Base-by-base conservation (phyloP, 371 early-diverging fungal species). In the Umbelopsis sp. region DNA sequence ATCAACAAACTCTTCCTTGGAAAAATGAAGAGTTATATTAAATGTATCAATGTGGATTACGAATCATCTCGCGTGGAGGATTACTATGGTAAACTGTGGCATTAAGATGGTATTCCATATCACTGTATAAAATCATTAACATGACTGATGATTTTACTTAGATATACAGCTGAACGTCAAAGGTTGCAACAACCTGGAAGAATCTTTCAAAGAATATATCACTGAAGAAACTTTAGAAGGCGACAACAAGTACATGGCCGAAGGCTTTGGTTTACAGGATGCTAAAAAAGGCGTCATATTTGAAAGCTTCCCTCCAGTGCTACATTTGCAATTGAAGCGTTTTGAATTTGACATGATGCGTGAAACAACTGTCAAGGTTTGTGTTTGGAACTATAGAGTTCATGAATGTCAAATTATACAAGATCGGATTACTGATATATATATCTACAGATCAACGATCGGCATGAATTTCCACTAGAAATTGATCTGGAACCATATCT, bases 211-310 rank as follows among this genome's bases (percentile, higher is more conserved):
- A 35, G 87, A 94, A 69, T 98, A 98, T 78, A 84, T 94, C 69
- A 86, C 87, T 44, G 93, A 91, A 16, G 99, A 99, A 77, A 94
- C 90, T 14, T 83, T 99, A 41, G 96, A 97, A 65, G 99, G 97
- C n/a, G 98, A 98, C 29, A 99, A 99, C 88, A 94, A 94, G 75
- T 99, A 99, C 77, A 84, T 84, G 75, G 98, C 99, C 29, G 99
- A 99, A 76, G 95, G 93, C 20, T 87, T 93, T 80, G 99, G 99
- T 3, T 83, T 97, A 51, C 98, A 98, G 86, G 95, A 94, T 74
- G 99, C 99, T 32, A 91, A 91, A 65, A 99, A 99, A 75, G 97
- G 97, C 46, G 97, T 98, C 32, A 92, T 95, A 24, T 99, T 99
- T 77, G 91, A 92, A 69, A 84, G 85, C 32, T 94, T 99, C 72